Percentiles rank a stretch among this genome's conserved stretches.
phyloP scores from a whole-genome alignment of 306 rosid genomes.

The Cicer cuneatum region DNA sequence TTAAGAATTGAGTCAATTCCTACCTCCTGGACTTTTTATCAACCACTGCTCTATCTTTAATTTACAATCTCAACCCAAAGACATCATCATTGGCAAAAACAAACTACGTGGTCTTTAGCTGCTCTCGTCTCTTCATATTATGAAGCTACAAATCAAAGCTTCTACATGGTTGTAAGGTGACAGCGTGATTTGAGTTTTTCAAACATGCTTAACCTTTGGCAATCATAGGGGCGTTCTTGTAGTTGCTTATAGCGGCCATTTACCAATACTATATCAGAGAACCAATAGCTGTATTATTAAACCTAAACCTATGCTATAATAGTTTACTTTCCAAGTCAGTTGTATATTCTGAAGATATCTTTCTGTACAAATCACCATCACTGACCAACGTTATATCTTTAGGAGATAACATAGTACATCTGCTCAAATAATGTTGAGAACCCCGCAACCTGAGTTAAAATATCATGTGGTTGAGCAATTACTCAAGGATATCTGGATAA shows the following conservation, averaged over 20 bases:
- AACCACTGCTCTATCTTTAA: conserved; percentile 4
- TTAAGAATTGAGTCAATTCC: conserved; percentile 23
- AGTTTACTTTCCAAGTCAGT: conserved; percentile 38
- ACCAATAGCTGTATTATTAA: conserved; percentile 36
- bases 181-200: not conserved
- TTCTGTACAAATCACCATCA: conserved; percentile 49
- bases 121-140: too few relatives aligned
- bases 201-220: conserved; percentile 1
- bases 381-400: conserved; percentile 68
- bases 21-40: conserved; percentile 30
- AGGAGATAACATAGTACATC: conserved; percentile 57
- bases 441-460: conserved; percentile 65
- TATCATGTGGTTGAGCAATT: conserved; percentile 46
- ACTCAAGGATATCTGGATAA: conserved; percentile 8
- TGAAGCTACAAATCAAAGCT: too few relatives aligned
- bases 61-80: conserved; percentile 35
- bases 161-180: too few relatives aligned
- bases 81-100: conserved; percentile 30
- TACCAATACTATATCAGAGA: conserved; percentile 5
- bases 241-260: conserved; percentile 8
- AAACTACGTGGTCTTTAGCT: not conserved
- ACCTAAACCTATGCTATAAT: conserved; percentile 43
- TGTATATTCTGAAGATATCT: conserved; percentile 40
- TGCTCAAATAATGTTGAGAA: conserved; percentile 81
- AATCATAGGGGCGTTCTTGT: conserved; percentile 4